These are phyloP conservation scores for Clonostachys rhizophaga DNA, from an alignment of 2,329 filamentous ascomycete genomes.

Conservation along the genomic window DNA sequence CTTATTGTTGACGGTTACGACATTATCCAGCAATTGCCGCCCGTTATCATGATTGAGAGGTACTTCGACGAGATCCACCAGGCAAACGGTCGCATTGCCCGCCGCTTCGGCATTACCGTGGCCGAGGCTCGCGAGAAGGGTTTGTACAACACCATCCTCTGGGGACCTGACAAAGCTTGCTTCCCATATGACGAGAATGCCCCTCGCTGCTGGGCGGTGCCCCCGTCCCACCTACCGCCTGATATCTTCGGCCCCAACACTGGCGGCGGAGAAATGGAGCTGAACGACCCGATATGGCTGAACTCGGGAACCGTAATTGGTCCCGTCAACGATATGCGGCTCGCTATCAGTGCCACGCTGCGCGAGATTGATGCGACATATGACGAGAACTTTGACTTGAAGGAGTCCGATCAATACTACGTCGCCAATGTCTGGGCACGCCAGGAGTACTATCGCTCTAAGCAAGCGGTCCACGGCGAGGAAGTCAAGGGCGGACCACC, in stretches of 20 bases:
- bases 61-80: conserved; percentile 52
- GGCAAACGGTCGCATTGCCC: conserved; percentile 44
- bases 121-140: conserved; percentile 19
- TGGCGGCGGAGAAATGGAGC: conserved; percentile 19
- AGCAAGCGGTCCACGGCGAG: conserved; percentile 12
- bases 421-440: conserved; percentile 33
- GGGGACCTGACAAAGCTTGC: conserved; percentile 39
- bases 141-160: conserved; percentile 32
- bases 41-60: conserved; percentile 56
- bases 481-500: conserved; percentile 7
- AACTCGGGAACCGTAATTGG: conserved; percentile 42
- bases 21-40: conserved; percentile 60
- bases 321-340: conserved; percentile 20
- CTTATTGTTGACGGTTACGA: conserved; percentile 61
- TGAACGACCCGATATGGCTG: conserved; percentile 30
- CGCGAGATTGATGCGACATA: conserved; percentile 9
- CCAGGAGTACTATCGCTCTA: conserved; percentile 33
- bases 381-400: conserved; percentile 18
- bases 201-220: conserved; percentile 33
- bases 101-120: conserved; percentile 37
- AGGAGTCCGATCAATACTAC: conserved; percentile 36
- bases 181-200: conserved; percentile 27
- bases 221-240: conserved; percentile 21
- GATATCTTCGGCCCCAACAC: conserved; percentile 27
- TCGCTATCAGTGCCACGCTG: conserved; percentile 15